Conservation (phyloP, 1,284 basidiomycete genomes). For the Ustilago crameri region DNA sequence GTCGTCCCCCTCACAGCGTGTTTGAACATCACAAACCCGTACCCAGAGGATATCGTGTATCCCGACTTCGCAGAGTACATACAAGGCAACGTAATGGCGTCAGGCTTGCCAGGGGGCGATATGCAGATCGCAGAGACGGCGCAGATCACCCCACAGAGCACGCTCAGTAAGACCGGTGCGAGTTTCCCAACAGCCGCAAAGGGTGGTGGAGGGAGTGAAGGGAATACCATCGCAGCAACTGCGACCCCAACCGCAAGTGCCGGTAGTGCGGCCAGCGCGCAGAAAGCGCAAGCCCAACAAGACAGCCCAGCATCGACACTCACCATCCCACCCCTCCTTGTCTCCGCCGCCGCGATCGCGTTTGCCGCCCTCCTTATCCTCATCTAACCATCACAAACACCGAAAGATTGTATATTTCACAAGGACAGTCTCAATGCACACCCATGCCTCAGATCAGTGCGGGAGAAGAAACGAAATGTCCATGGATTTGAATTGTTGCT, state of each 20-base stretch:
- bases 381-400: too few relatives aligned
- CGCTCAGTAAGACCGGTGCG: constrained; percentile 6
- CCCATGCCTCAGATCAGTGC: too few relatives aligned
- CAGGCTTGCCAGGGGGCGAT: constrained; percentile 37
- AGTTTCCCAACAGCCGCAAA: constrained; percentile 6
- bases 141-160: constrained; percentile 11
- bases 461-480: too few relatives aligned
- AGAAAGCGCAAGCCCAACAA: background rate
- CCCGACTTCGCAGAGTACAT: constrained; percentile 48
- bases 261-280: background rate
- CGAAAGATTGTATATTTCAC: too few relatives aligned
- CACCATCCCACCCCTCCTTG: background rate
- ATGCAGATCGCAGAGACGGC: constrained; percentile 23
- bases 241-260: background rate
- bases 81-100: constrained; percentile 36
- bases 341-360: background rate
- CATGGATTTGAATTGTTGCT: too few relatives aligned
- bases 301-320: background rate
- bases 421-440: too few relatives aligned
- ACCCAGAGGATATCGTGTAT: constrained; percentile 69
- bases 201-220: constrained; percentile 6
- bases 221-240: background rate
- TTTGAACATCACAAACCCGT: constrained; percentile 67
- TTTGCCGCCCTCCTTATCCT: too few relatives aligned
- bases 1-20: constrained; percentile 60